phyloP scores from a whole-genome alignment of 2,329 filamentous ascomycete genomes.

The Boeremia exigua region DNA sequence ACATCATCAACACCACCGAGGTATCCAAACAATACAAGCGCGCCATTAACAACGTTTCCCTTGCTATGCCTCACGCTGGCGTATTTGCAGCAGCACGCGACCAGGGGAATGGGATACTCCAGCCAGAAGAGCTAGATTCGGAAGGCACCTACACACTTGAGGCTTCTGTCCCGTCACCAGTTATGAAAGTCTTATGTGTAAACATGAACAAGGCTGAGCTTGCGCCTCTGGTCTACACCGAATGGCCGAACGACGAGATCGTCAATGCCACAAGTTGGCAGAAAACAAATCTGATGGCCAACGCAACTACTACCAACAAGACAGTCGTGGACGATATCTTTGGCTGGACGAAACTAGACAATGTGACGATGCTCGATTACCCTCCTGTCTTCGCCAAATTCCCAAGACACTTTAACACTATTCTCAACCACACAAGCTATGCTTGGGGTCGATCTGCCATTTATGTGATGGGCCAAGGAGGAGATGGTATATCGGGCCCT shows the following conservation, averaged over 20 bases:
- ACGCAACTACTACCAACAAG: slow-evolving; percentile 35
- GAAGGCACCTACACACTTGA: slow-evolving; percentile 72
- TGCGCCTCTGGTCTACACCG: slow-evolving; percentile 66
- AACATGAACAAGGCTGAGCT: slow-evolving; percentile 68
- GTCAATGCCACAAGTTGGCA: slow-evolving; percentile 35
- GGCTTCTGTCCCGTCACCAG: slow-evolving; percentile 73
- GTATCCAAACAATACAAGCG: slow-evolving; percentile 59
- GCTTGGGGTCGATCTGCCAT: slow-evolving; percentile 59
- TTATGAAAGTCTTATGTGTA: slow-evolving; percentile 75
- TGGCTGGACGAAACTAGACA: slow-evolving; percentile 65
- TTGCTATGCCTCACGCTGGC: slow-evolving; percentile 78
- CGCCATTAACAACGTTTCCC: slow-evolving; percentile 75
- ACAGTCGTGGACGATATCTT: slow-evolving; percentile 74
- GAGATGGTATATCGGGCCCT: slow-evolving; percentile 23
- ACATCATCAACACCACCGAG: slow-evolving; percentile 61
- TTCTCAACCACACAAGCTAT: slow-evolving; percentile 46
- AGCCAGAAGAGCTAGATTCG: slow-evolving; percentile 66
- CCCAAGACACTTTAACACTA: slow-evolving; percentile 70
- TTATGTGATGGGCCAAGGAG: slow-evolving; percentile 64
- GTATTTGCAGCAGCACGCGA: slow-evolving; percentile 70
- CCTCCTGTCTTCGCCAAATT: slow-evolving; percentile 53
- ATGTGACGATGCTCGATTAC: slow-evolving; percentile 57
- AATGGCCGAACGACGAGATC: slow-evolving; percentile 58
- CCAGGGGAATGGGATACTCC: slow-evolving; percentile 68
- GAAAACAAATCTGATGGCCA: slow-evolving; percentile 9